Percentiles rank a stretch among this genome's conserved stretches.
These are phyloP conservation scores for Teratosphaeria gauchensis DNA, from an alignment of 2,329 filamentous ascomycete genomes.

Conservation along the genomic window DNA sequence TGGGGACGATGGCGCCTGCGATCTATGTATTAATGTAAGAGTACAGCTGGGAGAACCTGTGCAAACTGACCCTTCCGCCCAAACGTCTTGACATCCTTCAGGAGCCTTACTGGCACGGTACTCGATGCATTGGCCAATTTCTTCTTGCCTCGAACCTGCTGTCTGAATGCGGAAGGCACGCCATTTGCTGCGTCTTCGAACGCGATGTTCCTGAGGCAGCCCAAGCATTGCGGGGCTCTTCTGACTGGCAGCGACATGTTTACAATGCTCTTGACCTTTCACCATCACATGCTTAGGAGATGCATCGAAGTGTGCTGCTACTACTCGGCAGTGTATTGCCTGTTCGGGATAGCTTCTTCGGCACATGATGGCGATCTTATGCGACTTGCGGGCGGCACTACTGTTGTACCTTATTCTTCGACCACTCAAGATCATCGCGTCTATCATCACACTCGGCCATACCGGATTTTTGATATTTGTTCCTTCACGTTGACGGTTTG, in stretches of 20 bases:
- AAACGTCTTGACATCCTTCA: conserved; percentile 44
- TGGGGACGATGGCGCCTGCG: conserved; percentile 43
- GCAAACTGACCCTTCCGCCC: conserved; percentile 34
- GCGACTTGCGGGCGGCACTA: no score
- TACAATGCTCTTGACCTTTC: background rate
- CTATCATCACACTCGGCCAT: no score
- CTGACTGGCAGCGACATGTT: conserved; percentile 12
- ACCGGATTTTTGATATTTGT: no score
- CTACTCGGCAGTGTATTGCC: background rate
- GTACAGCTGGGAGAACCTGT: no score
- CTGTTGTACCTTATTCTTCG: no score
- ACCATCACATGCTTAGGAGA: background rate
- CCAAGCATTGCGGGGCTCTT: conserved; percentile 19
- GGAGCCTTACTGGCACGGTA: conserved; percentile 41
- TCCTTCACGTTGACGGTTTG: no score
- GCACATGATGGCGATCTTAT: no score
- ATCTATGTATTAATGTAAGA: no score
- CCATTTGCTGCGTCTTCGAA: conserved; percentile 7
- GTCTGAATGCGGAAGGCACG: conserved; percentile 8
- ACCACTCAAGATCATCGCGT: no score
- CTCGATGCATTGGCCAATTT: conserved; percentile 21
- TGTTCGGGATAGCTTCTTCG: no score
- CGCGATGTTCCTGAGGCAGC: conserved; percentile 20
- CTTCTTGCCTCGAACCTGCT: conserved; percentile 29
- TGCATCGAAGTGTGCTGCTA: background rate